Evolutionary conservation across 768 basidiomycete species (phyloP).

Genomic region (Saitozyma podzolica): DNA sequence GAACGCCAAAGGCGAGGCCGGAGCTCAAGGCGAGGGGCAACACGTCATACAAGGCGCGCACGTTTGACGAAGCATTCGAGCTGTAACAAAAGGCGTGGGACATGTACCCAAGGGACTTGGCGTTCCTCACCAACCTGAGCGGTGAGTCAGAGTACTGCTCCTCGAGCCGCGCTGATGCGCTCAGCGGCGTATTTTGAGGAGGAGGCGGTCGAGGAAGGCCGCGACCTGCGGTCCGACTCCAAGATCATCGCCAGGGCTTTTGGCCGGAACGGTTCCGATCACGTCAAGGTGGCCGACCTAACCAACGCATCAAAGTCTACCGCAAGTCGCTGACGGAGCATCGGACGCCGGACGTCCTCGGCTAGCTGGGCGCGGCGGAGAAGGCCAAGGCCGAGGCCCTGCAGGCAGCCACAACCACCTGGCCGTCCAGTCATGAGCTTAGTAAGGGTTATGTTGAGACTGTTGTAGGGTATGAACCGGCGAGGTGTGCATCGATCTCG

Average conservation of each 20-base stretch:
- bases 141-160: too few species aligned
- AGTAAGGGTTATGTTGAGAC: too few species aligned
- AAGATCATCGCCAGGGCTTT: conserved; percentile 85
- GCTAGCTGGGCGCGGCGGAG: conserved; percentile 82
- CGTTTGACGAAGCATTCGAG: conserved; percentile 74
- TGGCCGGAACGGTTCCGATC: conserved; percentile 83
- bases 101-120: conserved; percentile 87
- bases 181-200: conserved; percentile 91
- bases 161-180: too few species aligned
- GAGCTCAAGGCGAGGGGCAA: conserved; percentile 75
- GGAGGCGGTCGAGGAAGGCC: conserved; percentile 92
- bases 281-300: conserved; percentile 75
- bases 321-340: conserved; percentile 94
- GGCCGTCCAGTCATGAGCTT: too few species aligned
- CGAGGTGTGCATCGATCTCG: too few species aligned
- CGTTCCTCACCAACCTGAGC: conserved; percentile 86
- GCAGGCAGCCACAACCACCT: too few species aligned
- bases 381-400: conserved; percentile 71
- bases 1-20: conserved; percentile 71
- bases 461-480: too few species aligned
- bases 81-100: conserved; percentile 90
- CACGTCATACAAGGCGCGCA: conserved; percentile 80
- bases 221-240: conserved; percentile 86
- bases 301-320: conserved; percentile 82
- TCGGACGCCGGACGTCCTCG: conserved; percentile 86